A percentile compares a stretch with the other conserved stretches of the same genome.
These are phyloP conservation scores for Aspergillus chevalieri DNA, from an alignment of 2,329 filamentous ascomycete genomes.

Conservation along the genomic window DNA sequence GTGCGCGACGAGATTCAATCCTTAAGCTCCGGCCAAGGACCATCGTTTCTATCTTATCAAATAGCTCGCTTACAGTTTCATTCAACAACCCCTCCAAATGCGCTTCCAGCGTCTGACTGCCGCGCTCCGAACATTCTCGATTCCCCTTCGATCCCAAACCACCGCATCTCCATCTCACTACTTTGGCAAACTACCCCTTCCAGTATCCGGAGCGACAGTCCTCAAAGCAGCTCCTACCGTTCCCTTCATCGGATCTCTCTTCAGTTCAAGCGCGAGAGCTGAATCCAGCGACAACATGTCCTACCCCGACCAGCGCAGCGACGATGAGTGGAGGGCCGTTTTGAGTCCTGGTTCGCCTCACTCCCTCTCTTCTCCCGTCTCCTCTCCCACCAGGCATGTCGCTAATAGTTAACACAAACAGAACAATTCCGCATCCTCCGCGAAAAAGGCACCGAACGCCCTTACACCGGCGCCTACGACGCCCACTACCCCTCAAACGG, in stretches of 20 bases:
- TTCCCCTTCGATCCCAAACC: conserved; percentile 13
- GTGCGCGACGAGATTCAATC: neutral
- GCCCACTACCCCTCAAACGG: conserved; percentile 72
- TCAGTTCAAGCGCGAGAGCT: conserved; percentile 55
- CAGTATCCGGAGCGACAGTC: conserved; percentile 30
- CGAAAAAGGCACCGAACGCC: conserved; percentile 81
- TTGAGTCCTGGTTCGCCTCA: conserved; percentile 58
- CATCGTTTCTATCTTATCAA: neutral
- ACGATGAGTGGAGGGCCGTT: conserved; percentile 84
- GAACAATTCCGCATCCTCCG: conserved; percentile 95
- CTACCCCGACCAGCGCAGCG: conserved; percentile 72
- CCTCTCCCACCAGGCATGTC: conserved; percentile 32
- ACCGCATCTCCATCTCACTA: conserved; percentile 18
- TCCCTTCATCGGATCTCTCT: conserved; percentile 71
- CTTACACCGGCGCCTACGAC: conserved; percentile 76
- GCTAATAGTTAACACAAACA: conserved; percentile 32
- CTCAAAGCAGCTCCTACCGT: conserved; percentile 67
- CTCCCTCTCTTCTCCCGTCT: too few species aligned
- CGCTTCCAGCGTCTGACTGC: conserved; percentile 14
- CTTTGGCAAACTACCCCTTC: conserved; percentile 9
- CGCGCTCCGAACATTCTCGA: conserved; percentile 14
- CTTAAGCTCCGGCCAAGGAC: neutral
- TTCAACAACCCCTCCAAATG: conserved; percentile 16
- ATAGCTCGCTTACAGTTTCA: conserved; percentile 1
- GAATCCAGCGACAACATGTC: conserved; percentile 38